phyloP scores from a whole-genome alignment of 129 eudicot species.

The Pseudognaphalium luteoalbum region DNA sequence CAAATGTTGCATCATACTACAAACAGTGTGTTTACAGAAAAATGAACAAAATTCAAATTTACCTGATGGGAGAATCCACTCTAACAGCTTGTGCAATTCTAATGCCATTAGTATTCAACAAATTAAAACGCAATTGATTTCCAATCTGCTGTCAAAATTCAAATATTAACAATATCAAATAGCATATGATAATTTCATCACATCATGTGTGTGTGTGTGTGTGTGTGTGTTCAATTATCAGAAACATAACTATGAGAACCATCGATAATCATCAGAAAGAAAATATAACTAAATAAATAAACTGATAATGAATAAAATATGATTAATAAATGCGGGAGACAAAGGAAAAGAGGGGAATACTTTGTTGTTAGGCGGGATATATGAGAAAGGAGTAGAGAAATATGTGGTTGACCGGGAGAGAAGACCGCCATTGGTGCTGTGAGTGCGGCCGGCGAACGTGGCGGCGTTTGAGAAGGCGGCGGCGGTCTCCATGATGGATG shows the following conservation, averaged over 20 bases:
- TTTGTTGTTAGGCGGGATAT: conserved; percentile 27
- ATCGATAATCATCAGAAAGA: background rate
- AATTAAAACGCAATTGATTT: conserved; percentile 41
- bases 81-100: conserved; percentile 30
- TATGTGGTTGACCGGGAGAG: conserved; percentile 5
- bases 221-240: background rate
- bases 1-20: background rate
- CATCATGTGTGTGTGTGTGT: too few relatives aligned
- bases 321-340: background rate
- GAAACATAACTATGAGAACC: conserved; percentile 9
- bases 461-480: conserved; percentile 33
- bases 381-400: conserved; percentile 13
- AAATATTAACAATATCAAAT: background rate
- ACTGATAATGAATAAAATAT: background rate
- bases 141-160: conserved; percentile 36
- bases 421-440: conserved; percentile 9
- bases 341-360: conserved; percentile 8
- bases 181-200: background rate
- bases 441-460: conserved; percentile 28
- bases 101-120: conserved; percentile 17
- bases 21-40: background rate
- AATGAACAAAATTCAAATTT: background rate
- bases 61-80: conserved; percentile 63
- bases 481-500: conserved; percentile 23
- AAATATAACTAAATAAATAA: too few relatives aligned